Conservation (phyloP, 2,329 filamentous ascomycete genomes). For the Blastomyces percursus region DNA sequence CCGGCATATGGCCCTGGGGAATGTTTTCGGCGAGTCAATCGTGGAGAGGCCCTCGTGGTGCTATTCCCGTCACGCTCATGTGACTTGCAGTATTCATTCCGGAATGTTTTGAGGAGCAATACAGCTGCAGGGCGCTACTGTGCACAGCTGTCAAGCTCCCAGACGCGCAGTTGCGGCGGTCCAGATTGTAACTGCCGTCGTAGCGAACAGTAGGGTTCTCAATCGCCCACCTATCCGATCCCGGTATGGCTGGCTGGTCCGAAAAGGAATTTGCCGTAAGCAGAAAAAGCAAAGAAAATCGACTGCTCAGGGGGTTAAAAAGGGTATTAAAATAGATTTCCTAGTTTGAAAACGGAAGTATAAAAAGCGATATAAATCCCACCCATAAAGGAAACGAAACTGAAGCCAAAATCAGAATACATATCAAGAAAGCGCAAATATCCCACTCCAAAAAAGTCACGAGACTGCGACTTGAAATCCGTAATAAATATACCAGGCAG, state of each 20-base stretch:
- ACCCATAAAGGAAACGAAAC: slow-evolving; percentile 1
- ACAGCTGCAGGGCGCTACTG: slow-evolving; percentile 1
- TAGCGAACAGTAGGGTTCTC: neutral
- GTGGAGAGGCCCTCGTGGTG: neutral
- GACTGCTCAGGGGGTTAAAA: neutral
- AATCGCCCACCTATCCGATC: neutral
- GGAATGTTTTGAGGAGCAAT: neutral
- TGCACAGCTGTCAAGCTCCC: neutral
- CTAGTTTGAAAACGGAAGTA: neutral
- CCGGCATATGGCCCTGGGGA: neutral
- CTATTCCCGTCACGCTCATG: neutral
- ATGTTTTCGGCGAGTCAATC: neutral
- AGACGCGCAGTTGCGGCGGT: neutral
- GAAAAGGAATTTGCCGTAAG: neutral
- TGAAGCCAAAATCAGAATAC: slow-evolving; percentile 8
- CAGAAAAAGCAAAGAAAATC: slow-evolving; percentile 3
- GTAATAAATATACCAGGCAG: neutral
- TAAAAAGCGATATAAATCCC: neutral
- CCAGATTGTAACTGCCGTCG: neutral
- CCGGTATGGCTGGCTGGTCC: neutral
- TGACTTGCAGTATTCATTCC: neutral
- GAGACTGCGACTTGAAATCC: neutral
- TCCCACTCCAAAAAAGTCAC: neutral
- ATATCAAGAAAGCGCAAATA: slow-evolving; percentile 8
- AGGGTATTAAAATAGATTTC: slow-evolving; percentile 1